Percentiles rank a stretch among this genome's conserved stretches.
Conservation (phyloP, 345 rosid genomes). For the Abelmoschus esculentus region DNA sequence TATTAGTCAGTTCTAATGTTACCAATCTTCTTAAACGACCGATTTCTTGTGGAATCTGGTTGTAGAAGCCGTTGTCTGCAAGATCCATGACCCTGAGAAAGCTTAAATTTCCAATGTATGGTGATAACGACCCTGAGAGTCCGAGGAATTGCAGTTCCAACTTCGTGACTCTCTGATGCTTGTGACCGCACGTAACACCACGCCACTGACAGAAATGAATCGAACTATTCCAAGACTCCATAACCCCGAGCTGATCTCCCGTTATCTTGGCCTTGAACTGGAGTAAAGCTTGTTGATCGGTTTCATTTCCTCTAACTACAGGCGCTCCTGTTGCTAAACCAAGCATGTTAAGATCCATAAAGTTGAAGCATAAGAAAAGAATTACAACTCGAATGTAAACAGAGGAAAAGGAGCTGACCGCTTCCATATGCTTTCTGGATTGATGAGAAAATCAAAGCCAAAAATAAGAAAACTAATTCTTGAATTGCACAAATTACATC, state of each 20-base stretch:
- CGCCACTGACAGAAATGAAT: not conserved
- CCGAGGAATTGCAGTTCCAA: not conserved
- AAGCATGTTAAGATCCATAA: not conserved
- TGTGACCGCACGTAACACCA: not conserved
- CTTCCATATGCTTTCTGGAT: not conserved
- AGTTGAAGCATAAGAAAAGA: not conserved
- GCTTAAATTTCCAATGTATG: conserved; percentile 4
- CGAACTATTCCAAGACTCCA: not conserved
- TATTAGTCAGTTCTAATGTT: not conserved
- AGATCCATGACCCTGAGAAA: conserved; percentile 6
- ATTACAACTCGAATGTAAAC: not conserved
- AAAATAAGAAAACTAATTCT: too few relatives aligned
- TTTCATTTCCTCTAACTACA: not conserved
- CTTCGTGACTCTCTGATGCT: not conserved
- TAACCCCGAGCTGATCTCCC: not conserved
- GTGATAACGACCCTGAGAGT: not conserved
- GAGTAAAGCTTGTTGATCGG: not conserved
- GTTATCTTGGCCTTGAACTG: not conserved
- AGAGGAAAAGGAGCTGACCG: not conserved
- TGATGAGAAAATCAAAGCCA: too few relatives aligned
- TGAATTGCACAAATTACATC: too few relatives aligned
- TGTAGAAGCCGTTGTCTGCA: not conserved
- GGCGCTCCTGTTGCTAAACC: not conserved
- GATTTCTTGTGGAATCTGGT: conserved; percentile 2
- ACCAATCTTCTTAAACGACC: conserved; percentile 9